Base-by-base conservation (phyloP, 768 basidiomycete genomes). In the Tylopilus sp. region DNA sequence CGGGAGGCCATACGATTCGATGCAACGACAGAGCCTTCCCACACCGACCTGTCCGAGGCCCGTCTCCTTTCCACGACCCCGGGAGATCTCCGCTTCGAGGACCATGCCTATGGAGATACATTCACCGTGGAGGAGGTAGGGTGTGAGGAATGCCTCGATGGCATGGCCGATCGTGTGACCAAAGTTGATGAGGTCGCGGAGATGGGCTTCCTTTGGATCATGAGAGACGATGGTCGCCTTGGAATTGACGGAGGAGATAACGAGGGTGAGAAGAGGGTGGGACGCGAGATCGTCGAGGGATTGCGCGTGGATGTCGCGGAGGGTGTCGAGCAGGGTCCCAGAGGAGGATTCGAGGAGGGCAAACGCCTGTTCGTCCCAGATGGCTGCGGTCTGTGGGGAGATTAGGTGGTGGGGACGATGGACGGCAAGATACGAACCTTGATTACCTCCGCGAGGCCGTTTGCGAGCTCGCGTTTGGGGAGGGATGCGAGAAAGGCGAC, bases 381-480 rank as follows among this genome's bases (percentile, higher is more conserved):
- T 98, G n/a, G 95, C 97, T 6, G 97, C 96, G 25, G 97, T 99
- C 95, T 96, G 65, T 11, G 48, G 16, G 36, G 14, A 19, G 19
- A 22, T 59, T 29, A 63, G 53, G 19, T 16, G n/a, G 3, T 2
- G 5, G 49, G 10, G 36, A 55, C 0, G 38, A 53, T n/a, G n/a
- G n/a, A n/a, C n/a, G n/a, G n/a, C n/a, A n/a, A n/a, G n/a, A n/a
- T n/a, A n/a, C n/a, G n/a, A n/a, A n/a, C n/a, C n/a, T n/a, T n/a
- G n/a, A n/a, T n/a, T n/a, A n/a, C n/a, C n/a, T n/a, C n/a, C n/a
- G 97, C 96, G 89, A 99, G 96, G 30, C 97, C 96, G 64, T 98
- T 98, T n/a, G 92, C 89, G 56, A 98, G 92, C 69, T 98, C 97
- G 49, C 96, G 79, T 29, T 84, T 72, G 0, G 95, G 96, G 2